These are phyloP conservation scores for Pythium coloratum DNA, from an alignment of 352 stramenopile species.

Conservation along the genomic window DNA sequence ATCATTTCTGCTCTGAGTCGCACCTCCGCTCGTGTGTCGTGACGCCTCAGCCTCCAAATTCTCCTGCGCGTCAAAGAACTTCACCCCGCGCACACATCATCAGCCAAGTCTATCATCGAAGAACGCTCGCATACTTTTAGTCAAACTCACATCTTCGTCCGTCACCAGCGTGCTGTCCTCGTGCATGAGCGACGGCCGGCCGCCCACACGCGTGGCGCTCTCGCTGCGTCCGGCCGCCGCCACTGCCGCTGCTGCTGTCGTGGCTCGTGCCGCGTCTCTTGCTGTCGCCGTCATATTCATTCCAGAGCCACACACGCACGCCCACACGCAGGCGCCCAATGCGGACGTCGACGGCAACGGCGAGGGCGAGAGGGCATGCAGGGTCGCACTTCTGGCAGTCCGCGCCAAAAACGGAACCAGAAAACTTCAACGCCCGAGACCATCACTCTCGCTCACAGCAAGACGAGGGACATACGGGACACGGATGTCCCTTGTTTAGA, in stretches of 20 bases:
- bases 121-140: background rate
- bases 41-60: slow-evolving; percentile 39
- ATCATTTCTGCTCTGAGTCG: too few relatives aligned
- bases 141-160: slow-evolving; percentile 56
- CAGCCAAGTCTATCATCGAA: background rate
- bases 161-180: slow-evolving; percentile 55
- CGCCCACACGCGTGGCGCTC: background rate
- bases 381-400: too few relatives aligned
- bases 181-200: slow-evolving; percentile 22
- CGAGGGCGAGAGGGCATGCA: background rate
- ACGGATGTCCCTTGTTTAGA: slow-evolving; percentile 12
- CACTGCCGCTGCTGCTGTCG: background rate
- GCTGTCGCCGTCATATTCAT: slow-evolving; percentile 1
- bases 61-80: slow-evolving; percentile 80
- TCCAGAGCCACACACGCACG: background rate
- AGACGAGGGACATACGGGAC: background rate
- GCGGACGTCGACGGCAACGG: background rate
- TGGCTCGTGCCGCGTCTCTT: background rate
- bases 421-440: slow-evolving; percentile 20
- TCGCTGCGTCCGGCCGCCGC: slow-evolving; percentile 6
- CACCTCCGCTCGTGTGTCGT: slow-evolving; percentile 8
- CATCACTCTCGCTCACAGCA: slow-evolving; percentile 4
- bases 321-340: background rate
- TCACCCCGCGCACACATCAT: slow-evolving; percentile 4
- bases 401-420: slow-evolving; percentile 16